phyloP scores from a whole-genome alignment of 306 rosid species.

The Geum urbanum region DNA sequence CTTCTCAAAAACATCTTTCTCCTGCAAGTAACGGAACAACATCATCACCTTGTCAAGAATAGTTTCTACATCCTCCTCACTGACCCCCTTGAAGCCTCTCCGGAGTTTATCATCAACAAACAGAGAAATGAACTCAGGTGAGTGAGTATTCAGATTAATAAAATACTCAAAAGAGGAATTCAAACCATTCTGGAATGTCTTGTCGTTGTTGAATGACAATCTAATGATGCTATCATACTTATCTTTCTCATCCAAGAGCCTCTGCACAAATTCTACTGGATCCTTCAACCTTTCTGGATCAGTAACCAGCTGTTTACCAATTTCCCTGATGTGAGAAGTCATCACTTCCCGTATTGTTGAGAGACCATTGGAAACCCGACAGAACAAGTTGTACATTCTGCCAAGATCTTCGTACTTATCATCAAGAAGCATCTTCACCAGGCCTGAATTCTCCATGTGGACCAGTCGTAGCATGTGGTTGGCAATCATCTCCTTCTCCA shows the following conservation, averaged over 20 bases:
- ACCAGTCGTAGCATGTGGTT: slow-evolving; percentile 76
- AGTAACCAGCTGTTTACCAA: slow-evolving; percentile 71
- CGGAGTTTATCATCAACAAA: slow-evolving; percentile 79
- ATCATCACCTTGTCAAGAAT: slow-evolving; percentile 84
- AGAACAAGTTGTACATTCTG: slow-evolving; percentile 71
- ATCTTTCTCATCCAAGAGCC: slow-evolving; percentile 75
- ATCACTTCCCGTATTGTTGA: slow-evolving; percentile 59
- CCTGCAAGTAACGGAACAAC: slow-evolving; percentile 73
- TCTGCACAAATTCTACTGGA: slow-evolving; percentile 75
- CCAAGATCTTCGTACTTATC: slow-evolving; percentile 74
- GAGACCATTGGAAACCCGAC: slow-evolving; percentile 61
- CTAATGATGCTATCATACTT: slow-evolving; percentile 70
- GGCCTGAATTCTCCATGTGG: slow-evolving; percentile 77
- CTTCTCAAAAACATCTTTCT: slow-evolving; percentile 76
- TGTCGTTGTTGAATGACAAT: slow-evolving; percentile 72
- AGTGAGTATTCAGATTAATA: slow-evolving; percentile 65
- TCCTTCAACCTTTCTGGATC: slow-evolving; percentile 83
- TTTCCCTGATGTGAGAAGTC: slow-evolving; percentile 68
- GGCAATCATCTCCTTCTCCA: slow-evolving; percentile 78
- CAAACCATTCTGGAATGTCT: slow-evolving; percentile 85
- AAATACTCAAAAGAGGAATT: slow-evolving; percentile 85
- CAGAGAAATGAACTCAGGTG: slow-evolving; percentile 79
- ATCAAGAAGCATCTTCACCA: slow-evolving; percentile 72
- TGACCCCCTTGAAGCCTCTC: slow-evolving; percentile 73
- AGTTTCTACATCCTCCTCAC: slow-evolving; percentile 87